phyloP scores from a whole-genome alignment of 2,329 filamentous ascomycete species.

The Penicillium italicum region DNA sequence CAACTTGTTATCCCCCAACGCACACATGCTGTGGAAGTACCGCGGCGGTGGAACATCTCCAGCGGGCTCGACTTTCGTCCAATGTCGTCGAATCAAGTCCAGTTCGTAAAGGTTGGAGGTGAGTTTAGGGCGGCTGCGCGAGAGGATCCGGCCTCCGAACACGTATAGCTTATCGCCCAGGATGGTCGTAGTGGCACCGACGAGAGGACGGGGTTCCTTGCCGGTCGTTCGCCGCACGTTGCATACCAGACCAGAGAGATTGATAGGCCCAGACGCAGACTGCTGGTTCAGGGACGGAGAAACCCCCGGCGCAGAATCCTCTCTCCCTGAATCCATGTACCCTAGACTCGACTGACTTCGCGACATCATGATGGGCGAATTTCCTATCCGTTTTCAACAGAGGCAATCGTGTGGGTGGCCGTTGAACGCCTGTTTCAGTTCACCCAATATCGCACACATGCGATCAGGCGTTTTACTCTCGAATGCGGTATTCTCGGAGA shows the following conservation, averaged over 20 bases:
- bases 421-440: slow-evolving; percentile 1
- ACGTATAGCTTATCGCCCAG: slow-evolving; percentile 95
- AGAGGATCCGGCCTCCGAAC: slow-evolving; percentile 86
- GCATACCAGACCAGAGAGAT: slow-evolving; percentile 64
- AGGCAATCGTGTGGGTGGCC: neutral
- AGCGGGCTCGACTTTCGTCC: slow-evolving; percentile 79
- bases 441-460: slow-evolving; percentile 2
- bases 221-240: slow-evolving; percentile 80
- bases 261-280: slow-evolving; percentile 48
- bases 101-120: slow-evolving; percentile 92
- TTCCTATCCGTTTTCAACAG: slow-evolving; percentile 8
- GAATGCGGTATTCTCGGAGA: neutral
- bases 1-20: slow-evolving; percentile 88
- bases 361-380: slow-evolving; percentile 32
- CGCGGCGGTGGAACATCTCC: slow-evolving; percentile 86
- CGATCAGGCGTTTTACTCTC: neutral
- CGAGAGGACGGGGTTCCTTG: slow-evolving; percentile 81
- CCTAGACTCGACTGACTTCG: slow-evolving; percentile 41
- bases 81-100: slow-evolving; percentile 85
- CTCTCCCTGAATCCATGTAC: slow-evolving; percentile 31
- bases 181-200: slow-evolving; percentile 92
- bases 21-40: slow-evolving; percentile 96
- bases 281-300: slow-evolving; percentile 31
- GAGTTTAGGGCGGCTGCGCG: slow-evolving; percentile 75
- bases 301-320: slow-evolving; percentile 30